Percentiles rank a stretch among this genome's conserved stretches.
phyloP scores from a whole-genome alignment of 1,139 yeast genomes.

The Candida tropicalis region DNA sequence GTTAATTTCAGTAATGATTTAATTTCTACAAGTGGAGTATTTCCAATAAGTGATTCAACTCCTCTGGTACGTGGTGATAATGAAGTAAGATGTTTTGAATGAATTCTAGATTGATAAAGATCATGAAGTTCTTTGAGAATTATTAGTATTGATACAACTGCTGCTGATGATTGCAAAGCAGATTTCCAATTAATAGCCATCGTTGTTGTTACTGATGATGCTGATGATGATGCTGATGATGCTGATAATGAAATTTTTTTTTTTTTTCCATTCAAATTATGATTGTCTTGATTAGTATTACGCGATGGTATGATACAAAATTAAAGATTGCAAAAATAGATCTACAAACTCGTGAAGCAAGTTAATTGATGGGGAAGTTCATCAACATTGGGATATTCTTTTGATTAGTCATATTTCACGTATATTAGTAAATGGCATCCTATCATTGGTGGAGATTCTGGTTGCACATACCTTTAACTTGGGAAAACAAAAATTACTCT shows the following conservation, averaged over 20 bases:
- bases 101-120: constrained; percentile 2
- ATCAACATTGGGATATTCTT: too few species aligned
- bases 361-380: too few species aligned
- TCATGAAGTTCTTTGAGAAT: constrained; percentile 18
- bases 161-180: constrained; percentile 20
- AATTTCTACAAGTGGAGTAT: constrained; percentile 84
- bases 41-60: constrained; percentile 68
- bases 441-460: too few species aligned
- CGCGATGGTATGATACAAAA: not conserved
- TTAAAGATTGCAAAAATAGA: not conserved
- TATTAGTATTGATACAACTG: constrained; percentile 19
- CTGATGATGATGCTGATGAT: constrained; percentile 1
- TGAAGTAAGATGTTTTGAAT: constrained; percentile 17
- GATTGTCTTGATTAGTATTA: not conserved
- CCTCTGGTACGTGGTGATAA: constrained; percentile 41
- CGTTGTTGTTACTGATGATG: constrained; percentile 6
- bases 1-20: constrained; percentile 73
- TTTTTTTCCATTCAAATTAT: not conserved
- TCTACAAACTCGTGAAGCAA: too few species aligned
- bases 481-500: too few species aligned
- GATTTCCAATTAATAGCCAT: constrained; percentile 16
- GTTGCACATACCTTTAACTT: too few species aligned
- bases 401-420: too few species aligned
- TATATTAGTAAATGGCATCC: too few species aligned
- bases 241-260: not conserved